Percentiles rank a stretch among this genome's conserved stretches.
Evolutionary conservation across 2,329 filamentous ascomycete species (phyloP).

Genomic region (Onygena corvina): DNA sequence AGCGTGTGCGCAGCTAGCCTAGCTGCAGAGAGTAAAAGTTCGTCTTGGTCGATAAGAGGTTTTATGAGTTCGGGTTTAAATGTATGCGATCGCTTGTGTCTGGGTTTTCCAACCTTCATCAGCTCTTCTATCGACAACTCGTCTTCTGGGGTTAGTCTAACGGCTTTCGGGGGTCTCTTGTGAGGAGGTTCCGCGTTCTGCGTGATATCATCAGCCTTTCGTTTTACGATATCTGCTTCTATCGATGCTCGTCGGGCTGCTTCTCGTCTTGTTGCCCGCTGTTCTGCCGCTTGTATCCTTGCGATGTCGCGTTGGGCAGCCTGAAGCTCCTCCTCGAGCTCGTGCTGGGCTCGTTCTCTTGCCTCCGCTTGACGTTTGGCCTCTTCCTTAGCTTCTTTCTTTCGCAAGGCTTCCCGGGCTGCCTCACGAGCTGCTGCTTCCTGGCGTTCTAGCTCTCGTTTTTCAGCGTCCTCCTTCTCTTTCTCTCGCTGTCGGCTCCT

Average conservation of each 20-base stretch:
- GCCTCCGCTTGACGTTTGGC: constrained; percentile 10
- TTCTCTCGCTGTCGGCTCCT: constrained; percentile 6
- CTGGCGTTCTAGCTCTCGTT: constrained; percentile 8
- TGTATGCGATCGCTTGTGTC: constrained; percentile 7
- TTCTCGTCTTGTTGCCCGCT: constrained; percentile 9
- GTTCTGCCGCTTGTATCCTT: constrained; percentile 12
- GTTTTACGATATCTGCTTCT: constrained; percentile 15
- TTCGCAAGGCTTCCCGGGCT: not conserved
- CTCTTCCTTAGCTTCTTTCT: constrained; percentile 5
- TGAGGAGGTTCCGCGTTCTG: constrained; percentile 5
- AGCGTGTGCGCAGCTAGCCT: constrained; percentile 32
- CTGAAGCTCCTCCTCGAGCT: constrained; percentile 11
- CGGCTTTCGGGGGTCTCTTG: constrained; percentile 8
- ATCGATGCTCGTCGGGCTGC: constrained; percentile 12
- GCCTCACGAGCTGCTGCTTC: constrained; percentile 5
- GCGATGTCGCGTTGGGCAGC: constrained; percentile 14
- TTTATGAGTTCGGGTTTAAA: constrained; percentile 10
- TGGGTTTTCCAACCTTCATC: constrained; percentile 10
- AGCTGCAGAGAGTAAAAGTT: constrained; percentile 31
- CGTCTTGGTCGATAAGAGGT: constrained; percentile 29
- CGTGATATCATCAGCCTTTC: constrained; percentile 11
- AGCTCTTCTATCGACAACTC: constrained; percentile 15
- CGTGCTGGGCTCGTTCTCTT: constrained; percentile 9
- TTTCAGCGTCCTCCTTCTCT: constrained; percentile 11
- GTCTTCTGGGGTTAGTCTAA: constrained; percentile 9